Evolutionary conservation across 306 rosid species (phyloP), one percentile per base, ranked within the genome.

Genomic region (Lupinus albus): DNA sequence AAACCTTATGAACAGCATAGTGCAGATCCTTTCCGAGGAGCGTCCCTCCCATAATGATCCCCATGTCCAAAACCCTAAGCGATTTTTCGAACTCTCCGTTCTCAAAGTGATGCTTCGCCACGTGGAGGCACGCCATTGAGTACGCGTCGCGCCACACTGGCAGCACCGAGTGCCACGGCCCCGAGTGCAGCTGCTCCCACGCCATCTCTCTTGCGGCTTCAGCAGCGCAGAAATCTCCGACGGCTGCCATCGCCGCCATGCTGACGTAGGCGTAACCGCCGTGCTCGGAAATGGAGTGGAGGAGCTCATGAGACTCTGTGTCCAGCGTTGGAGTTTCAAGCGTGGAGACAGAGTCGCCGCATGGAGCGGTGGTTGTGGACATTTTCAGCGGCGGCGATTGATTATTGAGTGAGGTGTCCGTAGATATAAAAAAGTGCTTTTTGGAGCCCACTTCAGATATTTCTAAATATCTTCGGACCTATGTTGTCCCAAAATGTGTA

Each of bases 161-260:
- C 11, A 85, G 67, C 61, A 93, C 94, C 5, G 97, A 93, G 82
- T 88, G 85, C 87, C 96, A 80, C 4, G 99, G 99, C 0, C 96
- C 99, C 0, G 94, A 88, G 86, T 93, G 99, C 0, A 93, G 96
- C 83, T 93, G 97, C 85, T 93, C 99, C 99, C 95, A 93, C 17
- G 99, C 99, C 96, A 93, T 85, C 78, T 93, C 97, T 6, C 79
- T 21, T 7, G 89, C 87, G 2, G 92, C 90, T 85, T 88, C 97
- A 1, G 97, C 97, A 0, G 95, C 97, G 0, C 86, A 77, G 33
- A 80, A 13, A 68, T 90, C 97, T 0, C 96, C 92, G 52, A 72
- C 46, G 5, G 84, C 79, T 0, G 91, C 91, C 13, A 79, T 83
- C 14, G 86, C 3, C 5, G 86, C 94, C 92, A 90, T 88, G 51